Percentiles rank a stretch among this genome's conserved stretches.
These are phyloP conservation scores for Pseudocercospora vitis DNA, from an alignment of 2,329 filamentous ascomycete species.

Conservation along the genomic window DNA sequence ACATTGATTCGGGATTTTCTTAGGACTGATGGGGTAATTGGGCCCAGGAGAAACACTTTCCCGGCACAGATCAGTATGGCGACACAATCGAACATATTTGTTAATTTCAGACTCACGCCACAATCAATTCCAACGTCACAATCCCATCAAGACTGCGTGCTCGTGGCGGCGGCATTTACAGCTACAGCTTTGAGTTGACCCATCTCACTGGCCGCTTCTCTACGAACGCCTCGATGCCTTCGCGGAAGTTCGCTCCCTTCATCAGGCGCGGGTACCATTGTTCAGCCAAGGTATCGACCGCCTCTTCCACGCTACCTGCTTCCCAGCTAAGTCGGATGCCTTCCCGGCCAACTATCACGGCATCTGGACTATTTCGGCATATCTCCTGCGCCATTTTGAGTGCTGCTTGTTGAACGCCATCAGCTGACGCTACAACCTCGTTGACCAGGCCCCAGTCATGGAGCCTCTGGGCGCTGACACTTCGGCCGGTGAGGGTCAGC, in stretches of 20 bases:
- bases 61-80: too few species aligned
- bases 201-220: slow-evolving; percentile 51
- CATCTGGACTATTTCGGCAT: slow-evolving; percentile 65
- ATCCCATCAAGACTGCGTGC: too few species aligned
- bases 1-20: too few species aligned
- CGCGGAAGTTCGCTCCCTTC: slow-evolving; percentile 68
- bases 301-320: slow-evolving; percentile 62
- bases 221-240: slow-evolving; percentile 72
- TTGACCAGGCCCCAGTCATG: slow-evolving; percentile 68
- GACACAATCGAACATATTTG: too few species aligned
- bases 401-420: slow-evolving; percentile 55
- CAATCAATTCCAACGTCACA: too few species aligned
- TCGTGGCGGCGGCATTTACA: too few species aligned
- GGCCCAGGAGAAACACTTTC: too few species aligned
- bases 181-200: slow-evolving; percentile 20
- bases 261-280: slow-evolving; percentile 61
- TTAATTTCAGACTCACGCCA: not conserved
- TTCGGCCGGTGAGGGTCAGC: slow-evolving; percentile 60
- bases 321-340: slow-evolving; percentile 73
- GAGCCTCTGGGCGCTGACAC: slow-evolving; percentile 60
- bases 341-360: slow-evolving; percentile 68
- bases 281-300: slow-evolving; percentile 58
- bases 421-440: slow-evolving; percentile 50
- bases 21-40: too few species aligned
- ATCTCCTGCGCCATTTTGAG: slow-evolving; percentile 62